These are phyloP conservation scores for Eutrema salsugineum DNA, from an alignment of 441 rosid genomes.

Conservation along the genomic window DNA sequence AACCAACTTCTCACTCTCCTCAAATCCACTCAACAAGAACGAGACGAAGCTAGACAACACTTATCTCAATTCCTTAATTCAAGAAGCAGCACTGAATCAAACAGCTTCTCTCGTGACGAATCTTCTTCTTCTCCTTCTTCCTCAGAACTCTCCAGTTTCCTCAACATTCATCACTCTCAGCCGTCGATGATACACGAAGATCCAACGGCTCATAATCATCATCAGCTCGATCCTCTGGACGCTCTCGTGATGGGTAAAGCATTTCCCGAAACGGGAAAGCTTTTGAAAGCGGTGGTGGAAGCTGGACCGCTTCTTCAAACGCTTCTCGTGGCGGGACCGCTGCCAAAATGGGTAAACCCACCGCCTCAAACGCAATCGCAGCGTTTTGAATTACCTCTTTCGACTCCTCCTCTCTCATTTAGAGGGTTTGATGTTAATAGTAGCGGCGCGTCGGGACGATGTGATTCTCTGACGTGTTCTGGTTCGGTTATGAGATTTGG, in stretches of 20 bases:
- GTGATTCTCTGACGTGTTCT: constrained; percentile 42
- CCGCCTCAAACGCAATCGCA: constrained; percentile 47
- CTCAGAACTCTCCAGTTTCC: constrained; percentile 56
- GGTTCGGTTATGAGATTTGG: constrained; percentile 45
- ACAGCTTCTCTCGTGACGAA: constrained; percentile 39
- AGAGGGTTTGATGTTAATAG: constrained; percentile 13
- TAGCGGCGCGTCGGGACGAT: neutral
- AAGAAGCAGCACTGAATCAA: constrained; percentile 69
- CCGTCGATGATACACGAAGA: constrained; percentile 29
- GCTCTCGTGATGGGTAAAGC: constrained; percentile 49
- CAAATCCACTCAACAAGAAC: constrained; percentile 55
- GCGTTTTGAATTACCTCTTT: constrained; percentile 26
- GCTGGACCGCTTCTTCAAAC: constrained; percentile 82
- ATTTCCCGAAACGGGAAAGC: constrained; percentile 69
- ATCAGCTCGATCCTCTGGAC: constrained; percentile 36
- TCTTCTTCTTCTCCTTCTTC: constrained; percentile 66
- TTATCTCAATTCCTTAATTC: constrained; percentile 40
- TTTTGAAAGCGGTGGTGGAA: constrained; percentile 70
- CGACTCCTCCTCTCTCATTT: constrained; percentile 30
- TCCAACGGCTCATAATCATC: constrained; percentile 21
- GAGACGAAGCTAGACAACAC: constrained; percentile 74
- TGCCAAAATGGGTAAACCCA: constrained; percentile 88
- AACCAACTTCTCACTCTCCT: constrained; percentile 51
- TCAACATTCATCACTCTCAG: constrained; percentile 28
- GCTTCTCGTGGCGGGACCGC: constrained; percentile 76